Evolutionary conservation across 495 filamentous ascomycete genomes (phyloP).

Genomic region (Daldinia vernicosa): DNA sequence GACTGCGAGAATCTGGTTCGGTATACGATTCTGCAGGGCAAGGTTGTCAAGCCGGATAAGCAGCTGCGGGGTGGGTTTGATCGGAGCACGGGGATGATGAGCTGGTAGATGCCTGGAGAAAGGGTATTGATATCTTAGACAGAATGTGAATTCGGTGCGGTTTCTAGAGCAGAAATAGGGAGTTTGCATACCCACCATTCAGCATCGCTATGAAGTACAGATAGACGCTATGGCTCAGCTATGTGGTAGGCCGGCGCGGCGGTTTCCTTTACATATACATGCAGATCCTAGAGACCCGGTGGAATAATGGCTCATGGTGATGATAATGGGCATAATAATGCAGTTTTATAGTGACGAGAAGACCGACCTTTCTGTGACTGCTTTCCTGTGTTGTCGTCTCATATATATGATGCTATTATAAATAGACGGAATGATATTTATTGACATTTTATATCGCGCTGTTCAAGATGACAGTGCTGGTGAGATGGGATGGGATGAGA

Average conservation of each 20-base stretch:
- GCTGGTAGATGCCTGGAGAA: constrained; percentile 69
- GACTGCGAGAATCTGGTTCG: constrained; percentile 94
- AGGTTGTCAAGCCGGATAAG: constrained; percentile 84
- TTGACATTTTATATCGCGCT: no score
- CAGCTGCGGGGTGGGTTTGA: constrained; percentile 94
- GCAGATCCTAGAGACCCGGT: neutral
- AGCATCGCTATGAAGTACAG: neutral
- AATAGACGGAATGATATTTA: no score
- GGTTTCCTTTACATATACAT: neutral
- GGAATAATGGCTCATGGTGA: neutral
- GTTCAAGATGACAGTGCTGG: no score
- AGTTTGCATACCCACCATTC: neutral
- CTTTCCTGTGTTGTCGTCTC: no score
- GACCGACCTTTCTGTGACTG: no score
- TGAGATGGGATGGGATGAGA: no score
- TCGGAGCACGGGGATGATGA: constrained; percentile 76
- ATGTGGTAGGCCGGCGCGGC: neutral
- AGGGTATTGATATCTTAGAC: neutral
- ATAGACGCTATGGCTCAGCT: neutral
- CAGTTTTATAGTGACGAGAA: no score
- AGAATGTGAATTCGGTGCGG: neutral
- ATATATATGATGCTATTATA: no score
- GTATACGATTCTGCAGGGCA: constrained; percentile 91
- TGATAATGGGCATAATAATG: neutral
- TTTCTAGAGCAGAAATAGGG: neutral